A percentile compares a stretch with the other conserved stretches of the same genome.
Conservation (phyloP, 495 filamentous ascomycete genomes). For the Penicillium paxilli region DNA sequence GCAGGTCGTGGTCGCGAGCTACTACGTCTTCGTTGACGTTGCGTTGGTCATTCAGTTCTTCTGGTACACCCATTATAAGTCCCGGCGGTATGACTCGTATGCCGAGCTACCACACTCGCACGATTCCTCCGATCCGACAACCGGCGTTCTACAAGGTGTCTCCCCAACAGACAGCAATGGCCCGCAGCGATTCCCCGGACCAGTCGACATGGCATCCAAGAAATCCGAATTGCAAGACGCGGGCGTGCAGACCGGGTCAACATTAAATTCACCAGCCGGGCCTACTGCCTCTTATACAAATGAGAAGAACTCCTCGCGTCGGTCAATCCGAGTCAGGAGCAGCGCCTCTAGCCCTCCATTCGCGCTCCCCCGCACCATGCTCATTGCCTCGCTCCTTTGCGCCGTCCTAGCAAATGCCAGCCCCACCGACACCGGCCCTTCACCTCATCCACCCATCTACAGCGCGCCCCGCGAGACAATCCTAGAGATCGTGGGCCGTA, state of each 20-base stretch:
- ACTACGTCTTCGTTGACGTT: constrained; percentile 70
- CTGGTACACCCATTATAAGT: constrained; percentile 63
- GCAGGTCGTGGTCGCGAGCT: constrained; percentile 67
- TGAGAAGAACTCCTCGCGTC: constrained; percentile 40
- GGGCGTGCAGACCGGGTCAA: constrained; percentile 27
- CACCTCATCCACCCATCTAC: constrained; percentile 21
- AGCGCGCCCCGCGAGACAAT: constrained; percentile 24
- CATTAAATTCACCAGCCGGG: constrained; percentile 14
- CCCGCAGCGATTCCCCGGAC: constrained; percentile 9
- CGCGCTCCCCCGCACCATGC: constrained; percentile 42
- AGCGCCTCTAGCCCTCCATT: constrained; percentile 31
- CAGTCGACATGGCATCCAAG: constrained; percentile 20
- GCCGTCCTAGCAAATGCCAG: constrained; percentile 46
- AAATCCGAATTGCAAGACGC: constrained; percentile 32
- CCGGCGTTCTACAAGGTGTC: constrained; percentile 31
- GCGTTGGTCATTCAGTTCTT: constrained; percentile 63
- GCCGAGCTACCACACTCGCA: constrained; percentile 16
- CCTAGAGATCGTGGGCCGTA: constrained; percentile 50
- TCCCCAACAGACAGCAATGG: constrained; percentile 24
- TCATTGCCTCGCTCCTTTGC: constrained; percentile 48
- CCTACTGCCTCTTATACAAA: constrained; percentile 38
- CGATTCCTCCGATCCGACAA: constrained; percentile 19
- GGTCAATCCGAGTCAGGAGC: constrained; percentile 24
- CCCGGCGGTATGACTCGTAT: constrained; percentile 31
- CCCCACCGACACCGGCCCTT: constrained; percentile 28